phyloP scores from a whole-genome alignment of 331 rosid genomes.

The Malus hybrid region DNA sequence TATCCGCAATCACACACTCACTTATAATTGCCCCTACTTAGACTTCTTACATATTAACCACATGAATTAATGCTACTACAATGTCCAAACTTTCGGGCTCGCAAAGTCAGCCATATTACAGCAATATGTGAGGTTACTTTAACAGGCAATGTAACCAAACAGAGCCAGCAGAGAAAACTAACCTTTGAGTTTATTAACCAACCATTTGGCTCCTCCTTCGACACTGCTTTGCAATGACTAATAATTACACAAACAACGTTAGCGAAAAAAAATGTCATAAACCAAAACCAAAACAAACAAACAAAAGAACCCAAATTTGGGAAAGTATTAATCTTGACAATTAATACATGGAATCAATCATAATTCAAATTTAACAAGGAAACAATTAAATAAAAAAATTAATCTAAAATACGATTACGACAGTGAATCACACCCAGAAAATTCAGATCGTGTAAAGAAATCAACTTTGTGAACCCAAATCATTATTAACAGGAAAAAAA shows the following conservation, averaged over 20 bases:
- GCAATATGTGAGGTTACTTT: not conserved
- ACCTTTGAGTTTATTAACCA: constrained; percentile 93
- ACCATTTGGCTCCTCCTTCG: constrained; percentile 83
- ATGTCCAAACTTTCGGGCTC: not conserved
- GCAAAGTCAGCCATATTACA: not conserved
- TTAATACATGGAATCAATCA: not conserved
- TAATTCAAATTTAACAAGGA: not conserved
- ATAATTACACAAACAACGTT: constrained; percentile 18
- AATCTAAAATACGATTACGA: not conserved
- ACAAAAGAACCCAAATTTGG: not conserved
- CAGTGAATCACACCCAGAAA: not conserved
- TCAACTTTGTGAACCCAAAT: constrained; percentile 1
- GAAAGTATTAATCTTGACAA: not conserved
- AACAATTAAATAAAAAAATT: not conserved
- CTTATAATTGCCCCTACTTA: not conserved
- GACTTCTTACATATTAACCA: not conserved
- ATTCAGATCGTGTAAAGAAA: not conserved
- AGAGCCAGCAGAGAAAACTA: constrained; percentile 14
- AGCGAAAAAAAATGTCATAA: constrained; percentile 10
- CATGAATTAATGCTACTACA: not conserved
- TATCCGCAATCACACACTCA: not conserved
- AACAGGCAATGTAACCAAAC: not conserved
- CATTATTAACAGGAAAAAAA: not conserved
- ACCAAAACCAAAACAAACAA: not conserved
- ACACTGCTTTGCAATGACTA: constrained; percentile 71